These are phyloP conservation scores for Trichoderma hamatum DNA, from an alignment of 2,329 filamentous ascomycete species.

Conservation along the genomic window DNA sequence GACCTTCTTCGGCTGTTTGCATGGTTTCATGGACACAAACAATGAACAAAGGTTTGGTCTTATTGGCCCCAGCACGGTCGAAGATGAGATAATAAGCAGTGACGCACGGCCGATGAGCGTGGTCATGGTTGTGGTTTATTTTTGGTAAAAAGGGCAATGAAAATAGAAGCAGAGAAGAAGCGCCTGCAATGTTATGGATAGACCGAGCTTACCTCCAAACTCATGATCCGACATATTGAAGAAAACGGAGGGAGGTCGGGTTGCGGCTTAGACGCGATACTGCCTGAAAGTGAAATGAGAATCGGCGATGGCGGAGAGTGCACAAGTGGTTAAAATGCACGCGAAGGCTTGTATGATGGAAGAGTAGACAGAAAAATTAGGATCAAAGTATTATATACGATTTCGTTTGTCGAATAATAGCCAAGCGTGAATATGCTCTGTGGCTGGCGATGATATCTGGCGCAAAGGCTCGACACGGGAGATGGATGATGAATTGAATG, in stretches of 20 bases:
- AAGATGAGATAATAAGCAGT: background rate
- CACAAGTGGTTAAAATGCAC: background rate
- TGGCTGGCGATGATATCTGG: background rate
- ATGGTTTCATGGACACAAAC: background rate
- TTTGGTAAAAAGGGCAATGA: background rate
- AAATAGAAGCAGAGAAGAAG: background rate
- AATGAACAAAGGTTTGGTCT: background rate
- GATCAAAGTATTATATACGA: background rate
- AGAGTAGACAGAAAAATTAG: background rate
- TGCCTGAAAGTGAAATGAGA: background rate
- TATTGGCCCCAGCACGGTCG: background rate
- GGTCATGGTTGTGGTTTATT: background rate
- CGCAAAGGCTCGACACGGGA: background rate
- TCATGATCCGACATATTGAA: conserved; percentile 66
- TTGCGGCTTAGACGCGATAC: conserved; percentile 21
- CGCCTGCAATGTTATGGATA: background rate
- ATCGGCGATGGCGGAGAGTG: conserved; percentile 1
- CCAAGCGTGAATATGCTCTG: background rate
- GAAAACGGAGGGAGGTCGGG: background rate
- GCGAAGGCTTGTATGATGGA: background rate
- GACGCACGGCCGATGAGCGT: conserved; percentile 5
- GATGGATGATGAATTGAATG: conserved; percentile 18
- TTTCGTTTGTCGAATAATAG: background rate
- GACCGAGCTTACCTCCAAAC: conserved; percentile 52
- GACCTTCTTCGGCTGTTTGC: background rate